These are phyloP conservation scores for Aspergillus bombycis DNA, from an alignment of 2,329 filamentous ascomycete species.

Conservation along the genomic window DNA sequence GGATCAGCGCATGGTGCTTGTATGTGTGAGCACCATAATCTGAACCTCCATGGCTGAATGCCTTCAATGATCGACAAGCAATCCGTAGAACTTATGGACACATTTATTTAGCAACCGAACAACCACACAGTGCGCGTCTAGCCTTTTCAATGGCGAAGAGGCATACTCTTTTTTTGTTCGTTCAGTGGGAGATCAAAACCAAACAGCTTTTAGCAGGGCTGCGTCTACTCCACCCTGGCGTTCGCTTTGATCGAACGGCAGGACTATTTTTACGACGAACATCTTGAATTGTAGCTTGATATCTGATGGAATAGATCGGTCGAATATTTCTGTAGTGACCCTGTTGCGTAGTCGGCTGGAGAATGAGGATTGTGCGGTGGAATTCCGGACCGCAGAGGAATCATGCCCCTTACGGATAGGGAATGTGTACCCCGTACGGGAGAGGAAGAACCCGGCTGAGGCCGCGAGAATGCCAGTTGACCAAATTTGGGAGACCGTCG, in stretches of 20 bases:
- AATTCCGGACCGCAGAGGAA: not conserved
- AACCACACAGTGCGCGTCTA: conserved; percentile 44
- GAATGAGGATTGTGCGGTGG: not conserved
- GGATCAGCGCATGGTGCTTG: not conserved
- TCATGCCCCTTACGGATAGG: not conserved
- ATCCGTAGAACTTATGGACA: not conserved
- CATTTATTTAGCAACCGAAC: not conserved
- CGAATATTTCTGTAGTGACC: not conserved
- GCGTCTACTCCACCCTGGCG: conserved; percentile 55
- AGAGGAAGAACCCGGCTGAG: no score
- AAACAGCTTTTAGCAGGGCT: conserved; percentile 54
- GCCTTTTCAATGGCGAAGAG: conserved; percentile 39
- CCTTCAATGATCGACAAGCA: not conserved
- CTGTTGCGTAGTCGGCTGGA: not conserved
- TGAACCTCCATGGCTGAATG: not conserved
- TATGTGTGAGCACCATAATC: not conserved
- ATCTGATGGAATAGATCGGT: not conserved
- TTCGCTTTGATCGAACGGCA: conserved; percentile 42
- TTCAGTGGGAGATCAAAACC: conserved; percentile 52
- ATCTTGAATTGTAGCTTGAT: conserved; percentile 27
- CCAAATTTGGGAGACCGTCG: no score
- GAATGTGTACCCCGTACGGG: no score
- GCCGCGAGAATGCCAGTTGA: no score
- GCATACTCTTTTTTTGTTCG: conserved; percentile 48
- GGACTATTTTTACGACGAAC: conserved; percentile 53